Conservation (phyloP, 768 basidiomycete genomes). For the Strobilomyces confusus region DNA sequence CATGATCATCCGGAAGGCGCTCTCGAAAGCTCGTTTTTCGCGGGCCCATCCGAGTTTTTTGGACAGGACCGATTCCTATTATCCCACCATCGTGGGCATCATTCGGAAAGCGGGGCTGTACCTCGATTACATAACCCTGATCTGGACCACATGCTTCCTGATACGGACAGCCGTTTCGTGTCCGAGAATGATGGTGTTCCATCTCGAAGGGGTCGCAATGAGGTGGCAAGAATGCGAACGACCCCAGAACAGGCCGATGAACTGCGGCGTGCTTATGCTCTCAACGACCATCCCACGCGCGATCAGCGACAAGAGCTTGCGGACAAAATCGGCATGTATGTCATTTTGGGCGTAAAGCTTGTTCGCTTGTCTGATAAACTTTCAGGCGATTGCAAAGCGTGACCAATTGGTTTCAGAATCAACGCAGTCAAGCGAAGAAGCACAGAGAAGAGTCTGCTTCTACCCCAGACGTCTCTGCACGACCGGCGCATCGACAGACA, state of each 20-base stretch:
- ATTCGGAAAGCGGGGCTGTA: slow-evolving; percentile 24
- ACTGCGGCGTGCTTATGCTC: slow-evolving; percentile 60
- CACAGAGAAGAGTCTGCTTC: slow-evolving; percentile 49
- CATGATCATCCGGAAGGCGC: slow-evolving; percentile 11
- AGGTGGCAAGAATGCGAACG: slow-evolving; percentile 52
- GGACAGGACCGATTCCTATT: slow-evolving; percentile 30
- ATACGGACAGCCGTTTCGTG: slow-evolving; percentile 47
- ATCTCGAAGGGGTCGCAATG: slow-evolving; percentile 29
- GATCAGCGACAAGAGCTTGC: slow-evolving; percentile 66
- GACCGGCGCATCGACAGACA: slow-evolving; percentile 12
- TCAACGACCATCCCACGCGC: slow-evolving; percentile 61
- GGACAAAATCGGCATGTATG: slow-evolving; percentile 72
- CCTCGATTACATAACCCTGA: slow-evolving; percentile 36
- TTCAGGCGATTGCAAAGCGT: slow-evolving; percentile 74
- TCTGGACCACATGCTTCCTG: slow-evolving; percentile 46
- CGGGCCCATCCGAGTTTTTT: slow-evolving; percentile 29
- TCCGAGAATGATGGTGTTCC: slow-evolving; percentile 45
- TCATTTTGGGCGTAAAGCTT: slow-evolving; percentile 19
- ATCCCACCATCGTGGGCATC: slow-evolving; percentile 32
- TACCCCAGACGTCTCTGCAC: slow-evolving; percentile 16
- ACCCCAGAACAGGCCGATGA: slow-evolving; percentile 64
- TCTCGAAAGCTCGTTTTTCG: slow-evolving; percentile 32
- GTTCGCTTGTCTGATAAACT: slow-evolving; percentile 24
- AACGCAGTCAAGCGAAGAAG: slow-evolving; percentile 74
- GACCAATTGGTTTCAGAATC: slow-evolving; percentile 87